Conservation (phyloP, 345 rosid genomes). For the Excoecaria cochinchinensis region DNA sequence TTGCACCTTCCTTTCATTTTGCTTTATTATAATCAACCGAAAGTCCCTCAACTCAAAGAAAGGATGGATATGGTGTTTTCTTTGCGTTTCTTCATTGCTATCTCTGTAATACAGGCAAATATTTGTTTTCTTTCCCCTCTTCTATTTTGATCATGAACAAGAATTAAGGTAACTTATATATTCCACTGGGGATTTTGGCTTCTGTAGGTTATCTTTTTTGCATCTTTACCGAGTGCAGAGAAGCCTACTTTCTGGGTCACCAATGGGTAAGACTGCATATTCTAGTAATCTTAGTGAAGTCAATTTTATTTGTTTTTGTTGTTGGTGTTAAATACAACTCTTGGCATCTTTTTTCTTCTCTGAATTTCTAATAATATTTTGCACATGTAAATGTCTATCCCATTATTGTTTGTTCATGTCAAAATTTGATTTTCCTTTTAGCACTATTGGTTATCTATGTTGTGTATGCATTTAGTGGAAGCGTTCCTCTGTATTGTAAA, state of each 20-base stretch:
- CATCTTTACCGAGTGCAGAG: constrained; percentile 30
- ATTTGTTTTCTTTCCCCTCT: background rate
- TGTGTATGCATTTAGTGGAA: background rate
- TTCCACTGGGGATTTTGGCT: background rate
- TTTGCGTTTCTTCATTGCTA: background rate
- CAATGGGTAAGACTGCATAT: constrained; percentile 29
- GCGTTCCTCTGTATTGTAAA: background rate
- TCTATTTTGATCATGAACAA: too few species aligned
- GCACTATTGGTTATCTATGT: background rate
- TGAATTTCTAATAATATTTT: too few species aligned
- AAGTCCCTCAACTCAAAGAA: background rate
- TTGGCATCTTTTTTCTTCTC: too few species aligned
- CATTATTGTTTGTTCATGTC: too few species aligned
- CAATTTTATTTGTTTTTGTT: background rate
- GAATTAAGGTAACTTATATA: too few species aligned
- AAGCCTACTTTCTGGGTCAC: constrained; percentile 23
- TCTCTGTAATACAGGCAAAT: background rate
- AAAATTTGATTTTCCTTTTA: too few species aligned
- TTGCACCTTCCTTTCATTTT: too few species aligned
- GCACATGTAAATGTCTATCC: too few species aligned
- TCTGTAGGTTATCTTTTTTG: constrained; percentile 41
- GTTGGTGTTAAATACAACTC: background rate
- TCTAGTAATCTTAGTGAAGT: too few species aligned
- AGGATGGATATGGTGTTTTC: background rate
- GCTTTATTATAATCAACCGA: too few species aligned